A percentile compares a stretch with the other conserved stretches of the same genome.
These are phyloP conservation scores for Musa itinerans DNA, from an alignment of 176 grass and related monocot species.

Conservation along the genomic window DNA sequence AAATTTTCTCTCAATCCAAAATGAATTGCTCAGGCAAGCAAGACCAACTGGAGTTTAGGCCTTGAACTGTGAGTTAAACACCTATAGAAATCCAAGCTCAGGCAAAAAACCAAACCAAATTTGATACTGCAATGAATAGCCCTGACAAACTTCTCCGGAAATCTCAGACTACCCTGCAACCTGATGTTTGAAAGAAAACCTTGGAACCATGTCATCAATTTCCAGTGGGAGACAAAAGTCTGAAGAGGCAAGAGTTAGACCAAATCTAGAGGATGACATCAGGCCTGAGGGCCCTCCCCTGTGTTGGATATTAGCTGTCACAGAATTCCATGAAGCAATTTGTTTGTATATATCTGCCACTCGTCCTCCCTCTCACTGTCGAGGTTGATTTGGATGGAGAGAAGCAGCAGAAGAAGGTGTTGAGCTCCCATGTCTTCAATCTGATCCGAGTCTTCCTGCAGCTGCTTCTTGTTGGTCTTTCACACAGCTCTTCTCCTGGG, in stretches of 20 bases:
- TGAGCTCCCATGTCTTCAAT: background rate
- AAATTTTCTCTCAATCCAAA: too few relatives aligned
- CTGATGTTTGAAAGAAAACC: background rate
- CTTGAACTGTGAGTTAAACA: too few relatives aligned
- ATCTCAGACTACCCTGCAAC: background rate
- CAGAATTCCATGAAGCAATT: background rate
- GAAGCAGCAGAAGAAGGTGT: background rate
- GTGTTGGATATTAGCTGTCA: slow-evolving; percentile 21
- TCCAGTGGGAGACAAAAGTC: background rate
- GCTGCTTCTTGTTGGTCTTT: too few relatives aligned
- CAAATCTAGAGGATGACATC: background rate
- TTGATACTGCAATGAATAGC: background rate
- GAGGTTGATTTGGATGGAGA: background rate
- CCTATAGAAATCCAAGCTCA: background rate
- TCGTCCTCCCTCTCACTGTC: background rate
- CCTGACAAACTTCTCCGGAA: background rate
- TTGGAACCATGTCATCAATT: background rate
- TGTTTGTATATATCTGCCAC: background rate
- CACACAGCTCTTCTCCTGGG: background rate
- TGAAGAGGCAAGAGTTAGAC: background rate
- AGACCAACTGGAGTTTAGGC: too few relatives aligned
- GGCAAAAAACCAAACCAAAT: background rate
- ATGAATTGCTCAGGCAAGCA: too few relatives aligned
- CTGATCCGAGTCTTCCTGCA: background rate
- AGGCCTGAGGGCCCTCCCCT: background rate